phyloP scores from a whole-genome alignment of 1,139 yeast species.

The Saccharomyces hybrid region DNA sequence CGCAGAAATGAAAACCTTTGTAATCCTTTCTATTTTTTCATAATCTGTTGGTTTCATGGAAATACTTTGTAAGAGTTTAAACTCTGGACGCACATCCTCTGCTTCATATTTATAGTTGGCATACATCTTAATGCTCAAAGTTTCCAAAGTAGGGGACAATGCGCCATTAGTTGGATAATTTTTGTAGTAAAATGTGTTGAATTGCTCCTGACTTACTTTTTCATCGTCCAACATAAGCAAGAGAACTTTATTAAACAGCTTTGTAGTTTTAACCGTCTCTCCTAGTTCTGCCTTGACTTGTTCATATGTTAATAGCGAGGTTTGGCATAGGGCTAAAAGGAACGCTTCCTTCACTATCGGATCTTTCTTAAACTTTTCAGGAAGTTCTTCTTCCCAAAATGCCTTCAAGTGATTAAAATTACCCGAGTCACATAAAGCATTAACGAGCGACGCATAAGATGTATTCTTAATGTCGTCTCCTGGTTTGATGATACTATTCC shows the following conservation, averaged over 20 bases:
- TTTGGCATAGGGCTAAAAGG: conserved; percentile 12
- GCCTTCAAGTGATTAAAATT: conserved; percentile 14
- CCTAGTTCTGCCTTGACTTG: conserved; percentile 15
- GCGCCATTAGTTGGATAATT: conserved; percentile 8
- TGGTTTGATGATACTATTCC: conserved; percentile 26
- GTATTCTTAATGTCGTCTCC: conserved; percentile 13
- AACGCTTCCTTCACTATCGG: conserved; percentile 18
- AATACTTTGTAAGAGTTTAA: conserved; percentile 18
- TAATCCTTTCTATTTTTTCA: conserved; percentile 12
- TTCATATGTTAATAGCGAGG: conserved; percentile 8
- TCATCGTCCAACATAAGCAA: conserved; percentile 13
- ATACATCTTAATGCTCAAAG: conserved; percentile 22
- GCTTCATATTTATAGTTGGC: conserved; percentile 16
- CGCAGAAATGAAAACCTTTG: conserved; percentile 18
- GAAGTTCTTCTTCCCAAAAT: conserved; percentile 24
- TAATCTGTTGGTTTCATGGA: conserved; percentile 14
- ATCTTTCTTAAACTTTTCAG: conserved; percentile 17
- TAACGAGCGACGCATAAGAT: conserved; percentile 22
- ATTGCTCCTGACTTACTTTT: conserved; percentile 7
- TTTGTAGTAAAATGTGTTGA: conserved; percentile 13
- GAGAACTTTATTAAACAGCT: conserved; percentile 19
- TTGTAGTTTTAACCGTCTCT: conserved; percentile 1
- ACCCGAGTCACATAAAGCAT: conserved; percentile 19
- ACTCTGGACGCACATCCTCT: conserved; percentile 6
- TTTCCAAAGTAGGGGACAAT: conserved; percentile 15